Base-by-base conservation (phyloP, 257 asterid genomes). In the Agastache rugosa region DNA sequence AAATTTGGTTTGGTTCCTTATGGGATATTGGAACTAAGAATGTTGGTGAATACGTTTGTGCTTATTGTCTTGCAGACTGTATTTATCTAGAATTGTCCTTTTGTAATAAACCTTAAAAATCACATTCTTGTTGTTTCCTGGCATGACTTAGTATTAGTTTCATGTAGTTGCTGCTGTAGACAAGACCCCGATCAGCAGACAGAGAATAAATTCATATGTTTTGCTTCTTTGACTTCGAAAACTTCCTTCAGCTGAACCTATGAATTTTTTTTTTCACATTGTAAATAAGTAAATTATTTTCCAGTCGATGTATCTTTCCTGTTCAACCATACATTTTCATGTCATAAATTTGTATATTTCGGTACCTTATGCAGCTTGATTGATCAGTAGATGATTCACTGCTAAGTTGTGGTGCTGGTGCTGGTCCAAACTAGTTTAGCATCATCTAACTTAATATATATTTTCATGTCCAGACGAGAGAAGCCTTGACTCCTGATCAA, bases 401-500 rank as follows among this genome's bases (percentile, higher is more conserved):
- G 8, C 12, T 42, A 10, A 22, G 11, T 51, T 59, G 23, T 63
- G 63, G 39, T 65, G 19, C 16, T 47, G 42, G 23, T 42, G n/a
- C n/a, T n/a, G n/a, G n/a, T n/a, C 31, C 41, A 27, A 34, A 31
- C 7, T 54, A 19, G 58, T 59, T 41, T 20, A 60, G 67, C 31
- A 15, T 78, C 1, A 27, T 51, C 73, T 64, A 20, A 74, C 66
- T n/a, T 74, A 19, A 35, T 60, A 50, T 50, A 69, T 63, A 34
- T 69, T 72, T 31, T 59, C 44, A 55, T 79, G 58, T 75, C 62
- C 86, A 93, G 98, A 86, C 88, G 23, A 90, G 98, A 81, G 81
- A 85, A 79, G 81, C 91, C 67, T 85, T 85, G 65, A 89, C 96
- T 19, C 87, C 92, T 3, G 93, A 87, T 75, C 95, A 89, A 85